Conservation (phyloP, 2,329 filamentous ascomycete species). For the Orbilia ellipsospora region DNA sequence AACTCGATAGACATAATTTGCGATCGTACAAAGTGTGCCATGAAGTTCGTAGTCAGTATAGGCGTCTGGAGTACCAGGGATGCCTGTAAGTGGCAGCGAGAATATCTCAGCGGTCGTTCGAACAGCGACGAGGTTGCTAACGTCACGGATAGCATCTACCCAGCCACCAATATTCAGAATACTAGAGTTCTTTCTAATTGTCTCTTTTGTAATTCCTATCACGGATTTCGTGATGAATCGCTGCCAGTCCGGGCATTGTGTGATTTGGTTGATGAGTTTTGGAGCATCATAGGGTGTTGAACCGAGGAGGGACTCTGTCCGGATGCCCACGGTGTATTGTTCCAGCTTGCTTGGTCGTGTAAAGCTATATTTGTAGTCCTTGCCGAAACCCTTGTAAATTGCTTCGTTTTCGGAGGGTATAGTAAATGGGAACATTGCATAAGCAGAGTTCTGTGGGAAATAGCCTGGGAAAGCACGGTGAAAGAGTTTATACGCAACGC, state of each 20-base stretch:
- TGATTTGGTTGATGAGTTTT: slow-evolving; percentile 27
- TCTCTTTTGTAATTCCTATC: slow-evolving; percentile 69
- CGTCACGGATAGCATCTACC: slow-evolving; percentile 74
- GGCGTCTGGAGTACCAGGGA: slow-evolving; percentile 42
- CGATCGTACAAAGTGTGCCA: slow-evolving; percentile 40
- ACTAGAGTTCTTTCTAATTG: slow-evolving; percentile 74
- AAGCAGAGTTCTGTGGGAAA: slow-evolving; percentile 64
- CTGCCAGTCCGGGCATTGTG: slow-evolving; percentile 65
- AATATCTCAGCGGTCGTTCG: slow-evolving; percentile 69
- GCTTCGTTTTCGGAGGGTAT: slow-evolving; percentile 63
- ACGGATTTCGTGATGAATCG: slow-evolving; percentile 75
- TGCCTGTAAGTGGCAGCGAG: slow-evolving; percentile 67
- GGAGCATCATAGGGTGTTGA: not conserved
- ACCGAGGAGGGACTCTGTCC: slow-evolving; percentile 29
- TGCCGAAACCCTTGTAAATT: slow-evolving; percentile 66
- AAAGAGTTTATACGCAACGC: slow-evolving; percentile 66
- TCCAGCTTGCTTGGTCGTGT: slow-evolving; percentile 61
- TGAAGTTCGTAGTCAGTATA: slow-evolving; percentile 54
- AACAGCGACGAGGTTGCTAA: slow-evolving; percentile 69
- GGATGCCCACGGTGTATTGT: slow-evolving; percentile 21
- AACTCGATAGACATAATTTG: slow-evolving; percentile 41
- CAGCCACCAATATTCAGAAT: slow-evolving; percentile 69
- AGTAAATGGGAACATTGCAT: slow-evolving; percentile 66
- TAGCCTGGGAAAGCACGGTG: slow-evolving; percentile 65
- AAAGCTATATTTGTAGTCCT: slow-evolving; percentile 77